Evolutionary conservation across 148 eudicot genomes (phyloP).

Genomic region (Rhododendron vialii): DNA sequence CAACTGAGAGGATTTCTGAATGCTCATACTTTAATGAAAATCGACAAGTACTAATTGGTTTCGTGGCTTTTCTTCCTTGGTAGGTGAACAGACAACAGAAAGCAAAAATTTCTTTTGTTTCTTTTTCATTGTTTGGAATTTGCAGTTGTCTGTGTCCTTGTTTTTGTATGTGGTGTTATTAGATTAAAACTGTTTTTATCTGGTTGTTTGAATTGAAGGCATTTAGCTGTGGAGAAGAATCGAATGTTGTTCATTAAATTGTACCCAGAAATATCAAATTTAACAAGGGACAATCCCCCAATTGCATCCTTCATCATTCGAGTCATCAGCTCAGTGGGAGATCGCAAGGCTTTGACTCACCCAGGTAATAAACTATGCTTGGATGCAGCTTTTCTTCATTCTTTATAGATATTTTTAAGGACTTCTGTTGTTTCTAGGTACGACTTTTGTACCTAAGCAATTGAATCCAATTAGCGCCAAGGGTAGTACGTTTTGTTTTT

Average conservation of each 20-base stretch:
- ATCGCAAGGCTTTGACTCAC: constrained; percentile 66
- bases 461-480: too few relatives aligned
- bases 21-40: background rate
- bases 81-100: background rate
- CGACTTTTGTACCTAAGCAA: background rate
- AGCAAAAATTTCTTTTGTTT: background rate
- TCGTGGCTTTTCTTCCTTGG: background rate
- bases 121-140: background rate
- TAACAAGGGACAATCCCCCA: constrained; percentile 66
- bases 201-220: constrained; percentile 41
- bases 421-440: background rate
- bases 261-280: constrained; percentile 66
- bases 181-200: background rate
- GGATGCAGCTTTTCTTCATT: background rate
- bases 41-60: background rate
- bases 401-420: background rate
- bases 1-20: background rate
- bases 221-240: constrained; percentile 77
- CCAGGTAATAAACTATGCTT: constrained; percentile 45
- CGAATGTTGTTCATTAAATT: constrained; percentile 54
- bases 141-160: background rate
- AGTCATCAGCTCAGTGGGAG: constrained; percentile 47
- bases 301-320: constrained; percentile 76
- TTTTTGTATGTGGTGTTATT: background rate
- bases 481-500: too few relatives aligned